Conservation (phyloP, 2,329 filamentous ascomycete species). For the Exophiala mesophila region DNA sequence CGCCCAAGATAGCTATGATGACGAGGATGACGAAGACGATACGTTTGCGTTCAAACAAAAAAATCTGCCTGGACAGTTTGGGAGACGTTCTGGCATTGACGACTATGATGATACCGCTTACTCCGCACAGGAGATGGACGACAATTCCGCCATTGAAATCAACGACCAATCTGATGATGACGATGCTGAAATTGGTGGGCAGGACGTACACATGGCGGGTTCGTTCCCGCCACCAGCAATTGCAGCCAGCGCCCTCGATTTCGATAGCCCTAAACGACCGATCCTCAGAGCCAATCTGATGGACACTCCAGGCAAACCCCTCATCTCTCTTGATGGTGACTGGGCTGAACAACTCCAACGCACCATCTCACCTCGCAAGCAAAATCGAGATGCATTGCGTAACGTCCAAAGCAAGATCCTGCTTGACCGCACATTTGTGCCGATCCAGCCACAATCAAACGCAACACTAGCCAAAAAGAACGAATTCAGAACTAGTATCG, state of each 20-base stretch:
- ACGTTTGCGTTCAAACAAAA: slow-evolving; percentile 54
- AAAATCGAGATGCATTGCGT: slow-evolving; percentile 70
- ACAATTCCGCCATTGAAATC: slow-evolving; percentile 60
- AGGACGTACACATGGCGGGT: slow-evolving; percentile 79
- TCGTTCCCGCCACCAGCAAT: slow-evolving; percentile 61
- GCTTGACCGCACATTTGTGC: slow-evolving; percentile 40
- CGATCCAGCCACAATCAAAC: slow-evolving; percentile 25
- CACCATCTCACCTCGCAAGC: slow-evolving; percentile 89
- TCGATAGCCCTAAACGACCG: slow-evolving; percentile 18
- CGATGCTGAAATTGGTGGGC: slow-evolving; percentile 35
- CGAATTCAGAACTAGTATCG: slow-evolving; percentile 82
- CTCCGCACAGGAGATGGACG: slow-evolving; percentile 76
- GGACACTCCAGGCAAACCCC: slow-evolving; percentile 51
- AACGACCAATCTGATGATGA: slow-evolving; percentile 59
- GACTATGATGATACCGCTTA: slow-evolving; percentile 57
- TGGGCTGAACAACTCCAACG: slow-evolving; percentile 93
- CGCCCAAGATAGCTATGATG: slow-evolving; percentile 26
- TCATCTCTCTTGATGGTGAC: slow-evolving; percentile 63
- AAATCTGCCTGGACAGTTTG: slow-evolving; percentile 75
- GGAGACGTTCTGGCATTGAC: slow-evolving; percentile 53
- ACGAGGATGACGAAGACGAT: slow-evolving; percentile 44
- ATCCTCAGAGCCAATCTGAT: slow-evolving; percentile 21
- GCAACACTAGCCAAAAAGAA: slow-evolving; percentile 36
- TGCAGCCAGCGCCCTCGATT: slow-evolving; percentile 11
- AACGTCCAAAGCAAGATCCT: slow-evolving; percentile 60